Conservation (phyloP, 805 yeast species). For the Lipomyces sp. region DNA sequence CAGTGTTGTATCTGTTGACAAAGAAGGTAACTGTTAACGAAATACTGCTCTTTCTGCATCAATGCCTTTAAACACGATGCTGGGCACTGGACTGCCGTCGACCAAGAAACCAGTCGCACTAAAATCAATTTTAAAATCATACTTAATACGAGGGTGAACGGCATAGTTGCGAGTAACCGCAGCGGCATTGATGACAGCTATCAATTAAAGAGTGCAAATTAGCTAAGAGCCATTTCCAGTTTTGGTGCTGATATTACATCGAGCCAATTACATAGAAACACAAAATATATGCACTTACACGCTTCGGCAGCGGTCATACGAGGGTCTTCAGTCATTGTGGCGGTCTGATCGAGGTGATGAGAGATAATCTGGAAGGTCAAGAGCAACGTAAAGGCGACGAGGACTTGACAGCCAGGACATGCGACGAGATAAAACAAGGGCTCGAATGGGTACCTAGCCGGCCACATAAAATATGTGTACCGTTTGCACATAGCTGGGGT, state of each 20-base stretch:
- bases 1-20: slow-evolving; percentile 83
- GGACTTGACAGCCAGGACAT: slow-evolving; percentile 19
- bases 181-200: slow-evolving; percentile 40
- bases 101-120: neutral
- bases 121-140: slow-evolving; percentile 13
- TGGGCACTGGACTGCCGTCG: neutral
- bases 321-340: slow-evolving; percentile 37
- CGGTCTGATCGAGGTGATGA: neutral
- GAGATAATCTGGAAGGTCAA: slow-evolving; percentile 4
- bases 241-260: neutral
- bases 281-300: slow-evolving; percentile 28
- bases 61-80: neutral
- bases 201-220: slow-evolving; percentile 3
- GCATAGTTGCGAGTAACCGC: slow-evolving; percentile 41
- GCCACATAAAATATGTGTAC: neutral
- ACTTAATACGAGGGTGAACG: slow-evolving; percentile 41
- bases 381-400: slow-evolving; percentile 5
- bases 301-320: slow-evolving; percentile 38
- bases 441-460: neutral
- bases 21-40: neutral
- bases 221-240: neutral
- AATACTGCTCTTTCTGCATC: neutral
- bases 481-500: slow-evolving; percentile 13
- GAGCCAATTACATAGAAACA: neutral
- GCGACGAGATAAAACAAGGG: slow-evolving; percentile 17